Evolutionary conservation across 177 flowering plant genomes (phyloP), one percentile per base, ranked within the genome.

Genomic region (Tripterygium wilfordii): DNA sequence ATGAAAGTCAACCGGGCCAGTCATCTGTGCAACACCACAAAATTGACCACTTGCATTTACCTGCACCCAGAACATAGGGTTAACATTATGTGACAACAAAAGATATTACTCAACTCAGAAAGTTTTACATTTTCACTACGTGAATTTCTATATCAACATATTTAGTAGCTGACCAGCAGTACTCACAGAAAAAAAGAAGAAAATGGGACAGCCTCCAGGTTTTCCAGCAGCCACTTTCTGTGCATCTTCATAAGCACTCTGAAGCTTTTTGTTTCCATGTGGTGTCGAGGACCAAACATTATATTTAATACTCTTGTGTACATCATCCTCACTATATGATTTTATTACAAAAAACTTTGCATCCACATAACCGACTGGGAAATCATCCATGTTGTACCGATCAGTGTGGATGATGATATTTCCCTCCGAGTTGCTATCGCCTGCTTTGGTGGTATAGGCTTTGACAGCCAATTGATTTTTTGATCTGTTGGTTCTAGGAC

Each of bases 21-120:
- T 58, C 96, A 91, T 91, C 78, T 91, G 95, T 2, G 98, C 95
- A 53, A 88, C 85, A 42, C 98, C 98, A 72, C 95, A 85, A 62
- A 83, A 88, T 58, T 85, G 91, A 20, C 98, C 96, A 63, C 98
- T 91, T 36, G 94, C 92, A 75, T 91, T 90, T 13, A 90, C 98
- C 96, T 91, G 78, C 37, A 62, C 5, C 20, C 16, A 48, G 29
- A 36, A 39, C 13, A 22, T 6, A 12, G 8, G 33, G 8, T 6
- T 30, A 6, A 30, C 12, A 6, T 6, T 30, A 30, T 30, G 12
- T 30, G 8, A 30, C 7, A 30, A 12, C 7, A 30, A n/a, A 37
- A 37, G 20, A 37, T 3, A 37, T 16, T 16, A 16, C 20, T 4
- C 41, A 37, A 19, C 7, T 5, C 4, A 7, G 20, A 16, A 3